Evolutionary conservation across 2,329 filamentous ascomycete genomes (phyloP).

Genomic region (Chrysoporthe puriensis): DNA sequence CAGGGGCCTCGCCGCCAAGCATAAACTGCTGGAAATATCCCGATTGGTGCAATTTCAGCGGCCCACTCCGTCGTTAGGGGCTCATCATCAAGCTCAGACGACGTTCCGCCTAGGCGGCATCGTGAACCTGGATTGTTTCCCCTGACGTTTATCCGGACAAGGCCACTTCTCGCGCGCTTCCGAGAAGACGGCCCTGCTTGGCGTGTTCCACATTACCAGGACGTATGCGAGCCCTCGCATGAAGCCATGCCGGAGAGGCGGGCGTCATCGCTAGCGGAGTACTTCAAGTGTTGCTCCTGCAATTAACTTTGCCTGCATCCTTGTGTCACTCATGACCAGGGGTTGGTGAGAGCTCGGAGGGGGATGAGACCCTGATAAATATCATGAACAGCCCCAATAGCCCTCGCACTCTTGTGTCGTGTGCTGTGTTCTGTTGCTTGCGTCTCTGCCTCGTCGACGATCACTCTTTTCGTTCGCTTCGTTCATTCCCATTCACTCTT

Average conservation of each 20-base stretch:
- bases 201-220: conserved; percentile 18
- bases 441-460: conserved; percentile 21
- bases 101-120: conserved; percentile 15
- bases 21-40: conserved; percentile 22
- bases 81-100: conserved; percentile 26
- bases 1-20: conserved; percentile 4
- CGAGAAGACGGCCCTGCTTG: conserved; percentile 14
- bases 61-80: conserved; percentile 12
- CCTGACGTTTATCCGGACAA: conserved; percentile 20
- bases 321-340: conserved; percentile 10
- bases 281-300: conserved; percentile 25
- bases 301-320: conserved; percentile 22
- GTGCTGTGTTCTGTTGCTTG: conserved; percentile 11
- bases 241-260: conserved; percentile 1
- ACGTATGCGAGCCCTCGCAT: neutral
- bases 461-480: conserved; percentile 25
- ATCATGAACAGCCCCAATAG: conserved; percentile 8
- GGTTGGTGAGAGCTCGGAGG: neutral
- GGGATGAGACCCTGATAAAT: conserved; percentile 23
- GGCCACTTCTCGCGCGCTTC: conserved; percentile 22
- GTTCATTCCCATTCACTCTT: conserved; percentile 27
- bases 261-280: conserved; percentile 8
- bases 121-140: conserved; percentile 23
- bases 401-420: neutral
- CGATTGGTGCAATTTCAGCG: conserved; percentile 26